phyloP scores from a whole-genome alignment of 2,329 filamentous ascomycete species.

The Colletotrichum chlorophyti region DNA sequence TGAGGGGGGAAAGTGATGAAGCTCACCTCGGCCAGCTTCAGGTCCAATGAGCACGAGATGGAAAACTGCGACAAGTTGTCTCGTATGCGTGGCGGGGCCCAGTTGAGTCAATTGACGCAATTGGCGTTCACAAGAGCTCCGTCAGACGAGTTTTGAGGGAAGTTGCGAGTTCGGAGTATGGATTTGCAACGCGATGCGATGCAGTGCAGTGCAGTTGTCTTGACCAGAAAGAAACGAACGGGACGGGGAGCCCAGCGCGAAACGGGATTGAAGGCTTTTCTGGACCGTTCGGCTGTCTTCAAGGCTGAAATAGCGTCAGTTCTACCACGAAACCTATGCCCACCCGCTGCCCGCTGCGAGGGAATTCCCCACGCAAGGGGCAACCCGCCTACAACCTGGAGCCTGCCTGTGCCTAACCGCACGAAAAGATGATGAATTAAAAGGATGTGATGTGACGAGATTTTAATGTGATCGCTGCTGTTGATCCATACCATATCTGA shows the following conservation, averaged over 20 bases:
- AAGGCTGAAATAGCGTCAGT: slow-evolving; percentile 21
- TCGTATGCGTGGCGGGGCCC: not conserved
- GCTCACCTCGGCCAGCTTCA: slow-evolving; percentile 20
- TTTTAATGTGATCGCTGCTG: slow-evolving; percentile 31
- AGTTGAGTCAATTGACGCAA: slow-evolving; percentile 12
- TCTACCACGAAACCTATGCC: not conserved
- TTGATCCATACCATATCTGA: slow-evolving; percentile 65
- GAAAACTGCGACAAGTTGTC: not conserved
- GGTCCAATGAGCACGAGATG: not conserved
- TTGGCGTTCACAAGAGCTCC: not conserved
- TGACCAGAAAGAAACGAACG: not conserved
- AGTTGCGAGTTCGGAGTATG: not conserved
- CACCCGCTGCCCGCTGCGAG: slow-evolving; percentile 7
- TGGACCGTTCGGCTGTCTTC: not conserved
- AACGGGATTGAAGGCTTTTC: not conserved
- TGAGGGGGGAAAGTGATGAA: slow-evolving; percentile 22
- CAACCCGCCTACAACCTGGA: not conserved
- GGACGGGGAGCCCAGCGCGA: too few relatives aligned
- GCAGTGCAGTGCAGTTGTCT: not conserved
- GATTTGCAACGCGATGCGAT: not conserved
- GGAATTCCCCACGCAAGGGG: slow-evolving; percentile 22
- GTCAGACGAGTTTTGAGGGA: not conserved
- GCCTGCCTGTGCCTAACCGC: too few relatives aligned
- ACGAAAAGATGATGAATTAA: too few relatives aligned
- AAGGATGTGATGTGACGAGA: not conserved